Evolutionary conservation across 2,329 filamentous ascomycete genomes (phyloP).

Genomic region (Xylaria arbuscula): DNA sequence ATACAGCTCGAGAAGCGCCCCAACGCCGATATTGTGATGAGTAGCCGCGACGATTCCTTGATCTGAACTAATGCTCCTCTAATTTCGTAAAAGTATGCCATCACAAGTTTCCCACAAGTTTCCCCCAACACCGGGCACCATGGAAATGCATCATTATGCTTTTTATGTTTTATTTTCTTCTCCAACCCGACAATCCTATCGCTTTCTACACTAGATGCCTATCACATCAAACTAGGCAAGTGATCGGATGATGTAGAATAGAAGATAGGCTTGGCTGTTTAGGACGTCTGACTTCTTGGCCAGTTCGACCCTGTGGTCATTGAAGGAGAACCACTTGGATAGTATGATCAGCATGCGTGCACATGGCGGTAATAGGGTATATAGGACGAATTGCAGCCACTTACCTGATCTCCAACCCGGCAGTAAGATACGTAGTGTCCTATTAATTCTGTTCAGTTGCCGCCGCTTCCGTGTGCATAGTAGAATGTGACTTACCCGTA

Average conservation of each 20-base stretch:
- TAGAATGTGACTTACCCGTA: slow-evolving; percentile 63
- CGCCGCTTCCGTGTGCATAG: background rate
- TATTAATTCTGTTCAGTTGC: slow-evolving; percentile 41
- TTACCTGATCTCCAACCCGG: slow-evolving; percentile 77
- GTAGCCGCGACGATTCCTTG: slow-evolving; percentile 6
- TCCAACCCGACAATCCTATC: background rate
- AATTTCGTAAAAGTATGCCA: slow-evolving; percentile 34
- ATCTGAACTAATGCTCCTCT: slow-evolving; percentile 41
- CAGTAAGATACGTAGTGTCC: slow-evolving; percentile 93
- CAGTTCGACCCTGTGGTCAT: slow-evolving; percentile 90
- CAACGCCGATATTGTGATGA: slow-evolving; percentile 28
- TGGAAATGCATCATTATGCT: slow-evolving; percentile 45
- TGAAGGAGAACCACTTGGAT: slow-evolving; percentile 89
- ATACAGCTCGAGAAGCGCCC: slow-evolving; percentile 16
- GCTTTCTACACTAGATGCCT: background rate
- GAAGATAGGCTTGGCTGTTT: slow-evolving; percentile 84
- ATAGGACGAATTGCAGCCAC: slow-evolving; percentile 38
- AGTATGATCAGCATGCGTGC: slow-evolving; percentile 13
- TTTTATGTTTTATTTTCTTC: background rate
- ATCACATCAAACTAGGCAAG: slow-evolving; percentile 36
- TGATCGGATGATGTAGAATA: slow-evolving; percentile 84
- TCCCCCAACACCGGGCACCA: slow-evolving; percentile 37
- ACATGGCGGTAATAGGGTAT: background rate
- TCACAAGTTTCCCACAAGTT: slow-evolving; percentile 22
- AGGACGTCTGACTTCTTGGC: slow-evolving; percentile 88